These are phyloP conservation scores for Plantago coronopus DNA, from an alignment of 305 asterid species.

Conservation along the genomic window DNA sequence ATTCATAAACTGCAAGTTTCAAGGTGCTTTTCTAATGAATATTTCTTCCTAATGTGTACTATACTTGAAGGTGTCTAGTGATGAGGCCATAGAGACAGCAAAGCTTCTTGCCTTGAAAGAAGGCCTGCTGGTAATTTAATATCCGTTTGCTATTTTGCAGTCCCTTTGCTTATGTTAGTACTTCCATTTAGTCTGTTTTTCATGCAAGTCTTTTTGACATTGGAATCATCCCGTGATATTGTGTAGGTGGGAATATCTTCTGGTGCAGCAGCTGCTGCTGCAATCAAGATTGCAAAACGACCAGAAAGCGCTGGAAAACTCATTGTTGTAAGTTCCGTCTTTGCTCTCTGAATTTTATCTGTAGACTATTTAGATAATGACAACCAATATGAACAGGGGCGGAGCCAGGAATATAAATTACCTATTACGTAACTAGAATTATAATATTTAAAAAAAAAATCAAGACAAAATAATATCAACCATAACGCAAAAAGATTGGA, in stretches of 20 bases:
- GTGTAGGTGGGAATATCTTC: conserved; percentile 85
- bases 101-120: conserved; percentile 80
- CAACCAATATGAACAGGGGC: too few relatives aligned
- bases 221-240: not conserved
- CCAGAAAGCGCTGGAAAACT: conserved; percentile 86
- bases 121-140: conserved; percentile 56
- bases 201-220: conserved; percentile 3
- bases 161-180: conserved; percentile 22
- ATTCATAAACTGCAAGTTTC: not conserved
- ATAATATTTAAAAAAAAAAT: too few relatives aligned
- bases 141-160: too few relatives aligned
- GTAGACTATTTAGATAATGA: not conserved
- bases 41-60: not conserved
- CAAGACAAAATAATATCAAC: too few relatives aligned
- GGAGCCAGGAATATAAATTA: too few relatives aligned
- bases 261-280: conserved; percentile 89
- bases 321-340: conserved; percentile 61
- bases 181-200: too few relatives aligned
- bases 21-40: too few relatives aligned
- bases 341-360: not conserved
- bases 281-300: conserved; percentile 63
- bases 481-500: too few relatives aligned
- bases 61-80: conserved; percentile 64
- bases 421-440: too few relatives aligned
- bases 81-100: conserved; percentile 80